phyloP scores from a whole-genome alignment of 305 asterid genomes.

The Fraxinus albicans region DNA sequence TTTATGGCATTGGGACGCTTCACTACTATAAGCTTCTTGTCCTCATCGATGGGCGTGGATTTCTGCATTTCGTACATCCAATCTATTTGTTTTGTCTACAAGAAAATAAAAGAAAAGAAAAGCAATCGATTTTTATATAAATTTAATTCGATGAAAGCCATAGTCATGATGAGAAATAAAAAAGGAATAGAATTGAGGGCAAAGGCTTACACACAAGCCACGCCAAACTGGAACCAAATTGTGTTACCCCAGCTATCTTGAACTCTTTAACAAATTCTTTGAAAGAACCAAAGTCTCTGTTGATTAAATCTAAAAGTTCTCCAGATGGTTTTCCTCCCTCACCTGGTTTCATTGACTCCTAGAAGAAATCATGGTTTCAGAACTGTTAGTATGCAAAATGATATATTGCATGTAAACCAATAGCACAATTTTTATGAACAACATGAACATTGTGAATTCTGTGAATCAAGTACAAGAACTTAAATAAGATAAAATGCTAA shows the following conservation, averaged over 20 bases:
- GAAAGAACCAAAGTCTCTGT: slow-evolving; percentile 90
- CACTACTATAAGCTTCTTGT: slow-evolving; percentile 78
- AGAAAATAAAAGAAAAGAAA: neutral
- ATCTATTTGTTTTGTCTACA: slow-evolving; percentile 76
- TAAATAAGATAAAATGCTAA: neutral
- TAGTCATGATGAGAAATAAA: neutral
- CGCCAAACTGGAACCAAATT: slow-evolving; percentile 97
- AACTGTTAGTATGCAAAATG: slow-evolving; percentile 34
- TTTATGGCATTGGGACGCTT: slow-evolving; percentile 94
- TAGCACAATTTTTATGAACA: neutral
- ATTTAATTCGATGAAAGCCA: neutral
- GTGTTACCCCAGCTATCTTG: slow-evolving; percentile 75
- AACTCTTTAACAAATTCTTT: slow-evolving; percentile 64
- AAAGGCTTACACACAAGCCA: slow-evolving; percentile 87
- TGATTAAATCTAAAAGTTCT: slow-evolving; percentile 62
- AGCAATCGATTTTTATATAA: neutral
- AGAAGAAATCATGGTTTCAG: slow-evolving; percentile 96
- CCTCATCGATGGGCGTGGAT: slow-evolving; percentile 68
- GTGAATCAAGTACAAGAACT: neutral
- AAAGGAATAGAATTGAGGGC: neutral
- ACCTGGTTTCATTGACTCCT: slow-evolving; percentile 94
- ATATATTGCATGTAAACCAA: neutral
- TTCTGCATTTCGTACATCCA: slow-evolving; percentile 70
- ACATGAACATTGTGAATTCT: neutral
- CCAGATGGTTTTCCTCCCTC: slow-evolving; percentile 86